These are phyloP conservation scores for Cucurbita maxima DNA, from an alignment of 306 rosid species.

Conservation along the genomic window DNA sequence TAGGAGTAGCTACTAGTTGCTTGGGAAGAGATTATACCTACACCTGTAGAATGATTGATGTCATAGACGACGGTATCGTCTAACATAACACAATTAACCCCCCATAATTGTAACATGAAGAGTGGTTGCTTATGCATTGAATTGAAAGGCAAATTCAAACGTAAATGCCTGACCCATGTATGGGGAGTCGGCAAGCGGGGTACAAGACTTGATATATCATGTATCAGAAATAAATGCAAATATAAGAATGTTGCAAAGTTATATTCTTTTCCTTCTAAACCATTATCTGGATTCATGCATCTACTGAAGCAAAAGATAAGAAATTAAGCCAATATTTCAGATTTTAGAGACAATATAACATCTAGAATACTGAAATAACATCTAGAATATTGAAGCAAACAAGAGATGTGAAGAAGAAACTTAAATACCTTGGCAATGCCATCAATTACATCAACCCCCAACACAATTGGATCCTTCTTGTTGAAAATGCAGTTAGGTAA, in stretches of 20 bases:
- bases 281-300: background rate
- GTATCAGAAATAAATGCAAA: background rate
- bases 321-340: background rate
- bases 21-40: too few relatives aligned
- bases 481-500: constrained; percentile 78
- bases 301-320: background rate
- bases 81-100: too few relatives aligned
- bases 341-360: background rate
- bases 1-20: too few relatives aligned
- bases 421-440: constrained; percentile 72
- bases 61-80: too few relatives aligned
- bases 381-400: background rate
- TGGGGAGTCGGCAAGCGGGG: background rate
- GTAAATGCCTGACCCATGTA: too few relatives aligned
- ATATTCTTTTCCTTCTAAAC: background rate
- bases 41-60: too few relatives aligned
- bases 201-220: background rate
- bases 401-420: background rate
- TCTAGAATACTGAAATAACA: background rate
- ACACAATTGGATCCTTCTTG: constrained; percentile 92
- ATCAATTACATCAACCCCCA: constrained; percentile 88
- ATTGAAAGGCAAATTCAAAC: too few relatives aligned
- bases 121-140: too few relatives aligned
- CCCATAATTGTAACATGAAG: too few relatives aligned
- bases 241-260: background rate